Base-by-base conservation (phyloP, 1,284 basidiomycete species). In the Pseudozyma pruni region DNA sequence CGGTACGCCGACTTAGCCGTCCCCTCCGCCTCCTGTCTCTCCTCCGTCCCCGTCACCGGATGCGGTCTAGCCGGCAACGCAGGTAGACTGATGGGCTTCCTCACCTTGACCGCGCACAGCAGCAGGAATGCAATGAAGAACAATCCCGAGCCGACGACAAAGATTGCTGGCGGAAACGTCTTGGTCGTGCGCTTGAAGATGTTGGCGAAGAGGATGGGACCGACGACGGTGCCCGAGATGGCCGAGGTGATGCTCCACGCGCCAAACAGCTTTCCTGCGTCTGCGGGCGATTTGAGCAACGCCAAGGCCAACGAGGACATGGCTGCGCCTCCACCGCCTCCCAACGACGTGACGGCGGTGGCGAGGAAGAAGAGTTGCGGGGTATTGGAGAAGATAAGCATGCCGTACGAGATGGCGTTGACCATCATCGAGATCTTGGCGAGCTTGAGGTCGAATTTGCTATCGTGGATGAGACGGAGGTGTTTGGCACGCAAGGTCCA, bases 251-350 rank as follows among this genome's bases (percentile, higher is more conserved):
- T 76, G 41, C 63, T 71, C 77, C 77, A 80, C 16, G 81, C 81
- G 14, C 75, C 80, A 35, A 82, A 81, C 25, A 82, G 61, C 44
- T 78, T 77, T 7, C 80, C 81, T 4, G 81, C 76, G 25, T 81
- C 74, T 3, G 66, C 59, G 3, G 75, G 71, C 10, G 63, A 72
- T 32, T 67, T 58, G 35, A 81, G 60, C 38, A 81, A 47, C 8
- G 79, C 76, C 19, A 82, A 58, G 1, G 78, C 76, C 2, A 82
- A 68, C n/a, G 71, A 75, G n/a, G 71, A 74, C 54, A 81, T 68
- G n/a, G 81, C 78, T 5, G 80, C 67, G 33, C 76, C 70, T 0
- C 75, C 74, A 2, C 76, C 77, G 1, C 71, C 72, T 10, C 78
- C 78, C 11, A 80, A 41, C 23, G 72, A 41, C 0, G 72, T 68